phyloP scores from a whole-genome alignment of 176 grass and related monocot species.

The Aegilops longissima region DNA sequence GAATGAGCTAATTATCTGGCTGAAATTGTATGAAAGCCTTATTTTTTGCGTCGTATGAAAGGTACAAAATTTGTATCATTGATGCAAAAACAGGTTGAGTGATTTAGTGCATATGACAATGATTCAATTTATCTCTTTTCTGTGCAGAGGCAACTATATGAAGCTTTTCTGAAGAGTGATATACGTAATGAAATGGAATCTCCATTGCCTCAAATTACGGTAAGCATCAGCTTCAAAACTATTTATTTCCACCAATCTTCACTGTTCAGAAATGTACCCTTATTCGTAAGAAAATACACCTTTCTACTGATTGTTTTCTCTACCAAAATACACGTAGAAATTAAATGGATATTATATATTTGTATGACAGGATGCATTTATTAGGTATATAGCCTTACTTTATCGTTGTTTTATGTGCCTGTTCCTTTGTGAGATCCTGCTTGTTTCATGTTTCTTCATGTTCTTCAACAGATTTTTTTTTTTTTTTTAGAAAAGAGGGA shows the following conservation, averaged over 20 bases:
- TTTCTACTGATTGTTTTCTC: not conserved
- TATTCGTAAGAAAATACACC: not conserved
- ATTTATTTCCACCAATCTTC: not conserved
- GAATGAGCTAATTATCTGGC: constrained; percentile 82
- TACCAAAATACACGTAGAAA: not conserved
- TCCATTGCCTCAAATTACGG: not conserved
- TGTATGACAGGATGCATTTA: not conserved
- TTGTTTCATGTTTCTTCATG: not conserved
- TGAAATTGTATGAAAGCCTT: too few relatives aligned
- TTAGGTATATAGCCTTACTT: not conserved
- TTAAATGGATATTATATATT: not conserved
- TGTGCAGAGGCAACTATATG: constrained; percentile 84
- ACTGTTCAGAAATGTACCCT: not conserved
- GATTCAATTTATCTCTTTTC: not conserved
- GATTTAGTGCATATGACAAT: not conserved
- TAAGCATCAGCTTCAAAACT: not conserved
- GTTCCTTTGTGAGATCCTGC: not conserved
- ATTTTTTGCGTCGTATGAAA: too few relatives aligned
- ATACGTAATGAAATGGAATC: not conserved
- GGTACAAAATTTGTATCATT: constrained; percentile 31
- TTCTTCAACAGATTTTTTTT: too few relatives aligned
- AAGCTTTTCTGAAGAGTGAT: constrained; percentile 79
- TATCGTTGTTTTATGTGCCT: not conserved
- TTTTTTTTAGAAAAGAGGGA: too few relatives aligned
- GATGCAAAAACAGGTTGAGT: not conserved